These are phyloP conservation scores for Claviceps purpurea DNA, from an alignment of 2,329 filamentous ascomycete species.

Conservation along the genomic window DNA sequence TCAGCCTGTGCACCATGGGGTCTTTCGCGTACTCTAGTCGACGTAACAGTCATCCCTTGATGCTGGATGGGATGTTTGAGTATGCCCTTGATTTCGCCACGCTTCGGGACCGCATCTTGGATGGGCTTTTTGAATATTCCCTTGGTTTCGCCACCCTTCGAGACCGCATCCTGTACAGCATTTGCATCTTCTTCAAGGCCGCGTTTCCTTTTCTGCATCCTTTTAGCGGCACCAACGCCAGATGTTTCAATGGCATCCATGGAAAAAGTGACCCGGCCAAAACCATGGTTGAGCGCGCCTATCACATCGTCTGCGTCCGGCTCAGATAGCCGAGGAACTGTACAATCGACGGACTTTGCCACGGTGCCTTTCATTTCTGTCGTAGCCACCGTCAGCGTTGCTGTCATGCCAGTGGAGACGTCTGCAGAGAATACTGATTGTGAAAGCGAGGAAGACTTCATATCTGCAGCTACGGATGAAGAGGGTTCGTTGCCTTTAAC, in stretches of 20 bases:
- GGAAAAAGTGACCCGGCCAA: neutral
- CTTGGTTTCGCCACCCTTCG: neutral
- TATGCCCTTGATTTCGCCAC: neutral
- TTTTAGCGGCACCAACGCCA: neutral
- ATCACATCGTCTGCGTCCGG: neutral
- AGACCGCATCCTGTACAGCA: neutral
- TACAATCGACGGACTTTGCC: neutral
- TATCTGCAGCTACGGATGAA: neutral
- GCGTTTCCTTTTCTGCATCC: neutral
- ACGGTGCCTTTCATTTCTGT: neutral
- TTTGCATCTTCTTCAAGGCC: neutral
- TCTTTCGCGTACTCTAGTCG: neutral
- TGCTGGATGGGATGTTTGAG: neutral
- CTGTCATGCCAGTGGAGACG: neutral
- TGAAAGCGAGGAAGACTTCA: neutral
- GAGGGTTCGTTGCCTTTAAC: neutral
- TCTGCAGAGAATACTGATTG: neutral
- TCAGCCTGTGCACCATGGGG: constrained; percentile 6
- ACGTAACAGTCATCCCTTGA: neutral
- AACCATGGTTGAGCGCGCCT: neutral
- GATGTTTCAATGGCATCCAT: neutral
- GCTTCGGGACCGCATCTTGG: neutral
- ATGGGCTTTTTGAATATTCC: neutral
- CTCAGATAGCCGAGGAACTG: neutral
- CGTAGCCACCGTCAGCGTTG: neutral